Conservation (phyloP, 495 filamentous ascomycete genomes). For the Penicillium tannophilum region DNA sequence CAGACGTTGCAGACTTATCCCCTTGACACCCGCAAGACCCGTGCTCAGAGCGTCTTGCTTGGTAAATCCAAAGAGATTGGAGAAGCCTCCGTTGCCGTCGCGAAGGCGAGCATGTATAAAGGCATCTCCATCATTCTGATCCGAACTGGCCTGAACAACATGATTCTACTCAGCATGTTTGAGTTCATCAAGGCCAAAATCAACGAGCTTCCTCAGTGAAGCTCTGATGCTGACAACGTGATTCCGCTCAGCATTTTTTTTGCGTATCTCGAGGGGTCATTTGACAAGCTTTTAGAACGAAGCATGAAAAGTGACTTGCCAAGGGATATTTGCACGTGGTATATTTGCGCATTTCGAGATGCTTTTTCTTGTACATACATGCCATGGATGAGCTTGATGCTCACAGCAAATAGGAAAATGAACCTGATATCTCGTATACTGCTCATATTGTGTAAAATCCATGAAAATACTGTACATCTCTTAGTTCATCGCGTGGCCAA, state of each 20-base stretch:
- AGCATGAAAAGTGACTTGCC: not conserved
- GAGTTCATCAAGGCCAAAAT: slow-evolving; percentile 49
- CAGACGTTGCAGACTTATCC: slow-evolving; percentile 45
- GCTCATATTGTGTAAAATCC: too few species aligned
- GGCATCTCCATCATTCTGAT: slow-evolving; percentile 50
- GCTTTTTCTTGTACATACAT: slow-evolving; percentile 27
- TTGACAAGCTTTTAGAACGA: not conserved
- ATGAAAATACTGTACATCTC: not conserved
- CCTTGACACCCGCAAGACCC: slow-evolving; percentile 52
- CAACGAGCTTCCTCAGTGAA: slow-evolving; percentile 30
- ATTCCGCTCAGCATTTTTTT: slow-evolving; percentile 38
- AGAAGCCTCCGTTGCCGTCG: slow-evolving; percentile 44
- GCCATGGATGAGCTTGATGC: slow-evolving; percentile 27
- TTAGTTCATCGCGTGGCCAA: not conserved
- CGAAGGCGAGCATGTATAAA: slow-evolving; percentile 54
- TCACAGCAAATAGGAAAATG: slow-evolving; percentile 33
- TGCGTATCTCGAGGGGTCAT: slow-evolving; percentile 39
- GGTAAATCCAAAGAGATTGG: slow-evolving; percentile 49
- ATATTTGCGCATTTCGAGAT: not conserved
- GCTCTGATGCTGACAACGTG: not conserved
- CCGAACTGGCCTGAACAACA: slow-evolving; percentile 51
- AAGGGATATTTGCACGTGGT: not conserved
- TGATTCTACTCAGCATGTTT: slow-evolving; percentile 50
- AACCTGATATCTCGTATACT: slow-evolving; percentile 1
- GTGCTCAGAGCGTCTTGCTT: slow-evolving; percentile 49